These are phyloP conservation scores for Phytopythium litorale DNA, from an alignment of 352 stramenopile genomes.

Conservation along the genomic window DNA sequence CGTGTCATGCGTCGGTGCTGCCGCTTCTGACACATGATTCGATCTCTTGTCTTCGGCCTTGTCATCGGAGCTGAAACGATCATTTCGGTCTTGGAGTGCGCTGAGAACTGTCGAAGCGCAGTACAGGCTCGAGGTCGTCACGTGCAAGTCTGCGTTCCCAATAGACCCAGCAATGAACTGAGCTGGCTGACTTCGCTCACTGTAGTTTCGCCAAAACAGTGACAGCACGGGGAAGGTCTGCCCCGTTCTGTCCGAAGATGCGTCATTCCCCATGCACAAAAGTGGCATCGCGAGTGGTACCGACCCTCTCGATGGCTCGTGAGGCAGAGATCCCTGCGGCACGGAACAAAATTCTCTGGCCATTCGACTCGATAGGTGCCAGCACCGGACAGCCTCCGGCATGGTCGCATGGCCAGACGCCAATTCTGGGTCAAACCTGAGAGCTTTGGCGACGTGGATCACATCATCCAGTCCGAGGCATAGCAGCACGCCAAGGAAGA, in stretches of 20 bases:
- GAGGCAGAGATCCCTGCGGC: slow-evolving; percentile 5
- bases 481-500: slow-evolving; percentile 42
- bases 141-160: slow-evolving; percentile 35
- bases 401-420: background rate
- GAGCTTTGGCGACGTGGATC: slow-evolving; percentile 17
- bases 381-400: slow-evolving; percentile 41
- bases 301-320: background rate
- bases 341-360: slow-evolving; percentile 33
- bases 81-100: background rate
- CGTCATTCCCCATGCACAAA: slow-evolving; percentile 15
- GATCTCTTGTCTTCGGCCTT: background rate
- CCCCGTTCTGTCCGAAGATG: slow-evolving; percentile 10
- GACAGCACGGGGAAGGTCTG: slow-evolving; percentile 31
- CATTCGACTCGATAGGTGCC: slow-evolving; percentile 47
- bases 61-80: background rate
- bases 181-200: slow-evolving; percentile 19
- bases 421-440: slow-evolving; percentile 7
- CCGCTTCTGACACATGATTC: background rate
- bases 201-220: slow-evolving; percentile 49
- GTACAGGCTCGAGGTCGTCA: slow-evolving; percentile 42
- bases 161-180: slow-evolving; percentile 39
- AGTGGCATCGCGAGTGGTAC: slow-evolving; percentile 24
- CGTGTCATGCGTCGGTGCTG: background rate
- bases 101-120: slow-evolving; percentile 31
- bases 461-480: slow-evolving; percentile 43